These are phyloP conservation scores for Desmodesmus armatus DNA, from an alignment of 139 green algal genomes.

Conservation along the genomic window DNA sequence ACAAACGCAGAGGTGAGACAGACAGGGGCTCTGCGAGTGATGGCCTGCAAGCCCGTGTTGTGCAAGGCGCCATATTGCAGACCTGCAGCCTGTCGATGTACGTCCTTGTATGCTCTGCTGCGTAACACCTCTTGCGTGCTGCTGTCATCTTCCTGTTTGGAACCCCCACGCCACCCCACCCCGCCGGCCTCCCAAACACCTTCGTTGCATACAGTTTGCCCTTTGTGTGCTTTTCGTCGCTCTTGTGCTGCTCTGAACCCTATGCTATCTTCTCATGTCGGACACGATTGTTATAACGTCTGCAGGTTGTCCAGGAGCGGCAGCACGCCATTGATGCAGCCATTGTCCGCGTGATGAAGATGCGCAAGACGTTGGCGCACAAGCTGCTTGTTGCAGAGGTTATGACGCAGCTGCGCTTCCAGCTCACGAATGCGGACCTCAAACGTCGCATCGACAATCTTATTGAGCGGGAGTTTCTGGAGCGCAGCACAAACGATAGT, in stretches of 20 bases:
- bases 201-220: background rate
- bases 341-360: conserved; percentile 99
- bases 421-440: conserved; percentile 88
- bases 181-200: too few species aligned
- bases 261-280: background rate
- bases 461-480: conserved; percentile 99
- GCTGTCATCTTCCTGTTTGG: too few species aligned
- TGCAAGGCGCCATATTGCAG: too few species aligned
- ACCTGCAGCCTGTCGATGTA: too few species aligned
- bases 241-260: too few species aligned
- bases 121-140: too few species aligned
- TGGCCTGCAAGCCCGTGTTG: too few species aligned
- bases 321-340: conserved; percentile 98
- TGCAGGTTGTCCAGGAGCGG: conserved; percentile 89
- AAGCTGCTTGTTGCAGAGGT: conserved; percentile 95
- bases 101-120: too few species aligned
- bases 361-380: conserved; percentile 92
- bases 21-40: background rate
- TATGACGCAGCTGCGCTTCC: conserved; percentile 95
- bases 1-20: conserved; percentile 85
- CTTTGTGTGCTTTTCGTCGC: background rate
- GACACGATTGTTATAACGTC: too few species aligned
- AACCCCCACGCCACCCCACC: background rate
- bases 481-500: conserved; percentile 82
- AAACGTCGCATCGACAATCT: conserved; percentile 99